phyloP scores from a whole-genome alignment of 805 yeast genomes.

The Kodamaea kaohsiungensis region DNA sequence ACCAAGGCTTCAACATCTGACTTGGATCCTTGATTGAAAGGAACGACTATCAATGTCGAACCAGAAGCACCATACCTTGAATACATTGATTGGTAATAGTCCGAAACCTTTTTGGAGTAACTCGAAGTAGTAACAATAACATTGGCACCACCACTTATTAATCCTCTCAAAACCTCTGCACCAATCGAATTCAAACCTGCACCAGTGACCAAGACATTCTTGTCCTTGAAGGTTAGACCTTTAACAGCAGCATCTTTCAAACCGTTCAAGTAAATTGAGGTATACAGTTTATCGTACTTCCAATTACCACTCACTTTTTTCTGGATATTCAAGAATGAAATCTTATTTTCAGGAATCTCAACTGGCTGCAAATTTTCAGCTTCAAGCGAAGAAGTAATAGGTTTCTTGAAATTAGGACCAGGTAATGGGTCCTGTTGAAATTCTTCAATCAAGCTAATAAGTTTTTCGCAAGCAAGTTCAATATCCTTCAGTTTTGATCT shows the following conservation, averaged over 20 bases:
- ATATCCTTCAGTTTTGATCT: slow-evolving; percentile 64
- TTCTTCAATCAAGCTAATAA: slow-evolving; percentile 63
- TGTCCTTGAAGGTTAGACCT: slow-evolving; percentile 87
- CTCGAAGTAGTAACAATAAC: slow-evolving; percentile 96
- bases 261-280: slow-evolving; percentile 81
- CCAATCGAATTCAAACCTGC: slow-evolving; percentile 99
- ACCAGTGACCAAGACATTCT: slow-evolving; percentile 91
- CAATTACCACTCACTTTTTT: slow-evolving; percentile 75
- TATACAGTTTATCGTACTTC: slow-evolving; percentile 77
- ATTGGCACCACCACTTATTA: slow-evolving; percentile 96
- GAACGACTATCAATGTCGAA: slow-evolving; percentile 91
- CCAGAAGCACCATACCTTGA: slow-evolving; percentile 92
- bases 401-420: too few relatives aligned
- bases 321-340: slow-evolving; percentile 93
- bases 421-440: too few relatives aligned
- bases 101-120: slow-evolving; percentile 91
- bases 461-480: slow-evolving; percentile 70
- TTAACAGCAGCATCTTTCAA: slow-evolving; percentile 92
- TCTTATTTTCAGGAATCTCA: slow-evolving; percentile 74
- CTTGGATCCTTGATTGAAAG: slow-evolving; percentile 97
- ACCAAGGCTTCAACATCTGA: slow-evolving; percentile 88
- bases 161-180: slow-evolving; percentile 93
- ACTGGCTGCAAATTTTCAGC: slow-evolving; percentile 73
- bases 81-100: slow-evolving; percentile 91
- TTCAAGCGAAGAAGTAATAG: too few relatives aligned